Evolutionary conservation across 371 early-diverging fungal species (phyloP), one percentile per base, ranked within the genome.

Genomic region (Rozella allomycis): DNA sequence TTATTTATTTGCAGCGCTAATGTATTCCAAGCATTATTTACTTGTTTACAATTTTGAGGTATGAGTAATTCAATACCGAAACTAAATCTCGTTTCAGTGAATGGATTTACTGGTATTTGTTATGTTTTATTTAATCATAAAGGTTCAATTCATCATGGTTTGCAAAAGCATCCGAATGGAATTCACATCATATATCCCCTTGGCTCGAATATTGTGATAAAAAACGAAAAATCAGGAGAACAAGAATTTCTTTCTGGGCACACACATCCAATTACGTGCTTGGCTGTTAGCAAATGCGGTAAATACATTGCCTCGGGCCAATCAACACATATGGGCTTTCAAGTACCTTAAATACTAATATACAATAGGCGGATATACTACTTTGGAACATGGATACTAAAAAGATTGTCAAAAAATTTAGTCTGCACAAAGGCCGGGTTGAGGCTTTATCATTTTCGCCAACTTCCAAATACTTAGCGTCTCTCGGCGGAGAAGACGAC

Each of bases 311-410:
- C 64, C 0, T 42, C 43, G 28, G 59, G 64, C 8, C 64, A 63
- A 38, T 42, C 58, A n/a, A 63, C 64, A 8, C 64, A 63, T 38
- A 60, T 58, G 58, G 64, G 64, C 1, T 63, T 63, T 43, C 64
- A 63, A 52, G 61, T 52, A 30, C 25, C 20, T 27, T 27, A 17
- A 5, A 4, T 17, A 20, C 6, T 2, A 5, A 6, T n/a, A 26
- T n/a, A 12, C 16, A n/a, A 26, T 22, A 60, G 61, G 64, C 64
- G 21, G 64, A 63, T 36, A 58, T 63, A 34, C 55, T 63, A 41
- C 48, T 63, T 33, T 63, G 64, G 64, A 56, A 58, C 31, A 60
- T 63, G 42, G 51, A 33, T 22, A 42, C 36, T 13, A 42, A 55
- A 9, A 30, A 6, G 10, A 42, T 49, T 17, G 20, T 51, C 13